phyloP scores from a whole-genome alignment of 345 rosid species.

The Eucalyptus polybractea region DNA sequence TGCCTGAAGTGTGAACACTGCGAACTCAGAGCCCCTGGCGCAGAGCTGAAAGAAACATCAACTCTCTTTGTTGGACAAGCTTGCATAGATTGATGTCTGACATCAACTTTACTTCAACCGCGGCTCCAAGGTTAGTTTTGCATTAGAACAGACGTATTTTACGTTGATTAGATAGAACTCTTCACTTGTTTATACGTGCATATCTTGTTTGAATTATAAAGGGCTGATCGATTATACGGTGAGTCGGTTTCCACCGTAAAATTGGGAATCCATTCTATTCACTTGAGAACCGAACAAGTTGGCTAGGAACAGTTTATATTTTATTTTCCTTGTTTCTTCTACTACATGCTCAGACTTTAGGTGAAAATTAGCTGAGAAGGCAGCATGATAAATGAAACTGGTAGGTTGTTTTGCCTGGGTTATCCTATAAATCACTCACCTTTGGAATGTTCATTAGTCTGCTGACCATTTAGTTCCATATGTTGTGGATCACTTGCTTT shows the following conservation, averaged over 20 bases:
- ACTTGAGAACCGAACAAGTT: neutral
- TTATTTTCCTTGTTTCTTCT: no score
- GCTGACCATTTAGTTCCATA: no score
- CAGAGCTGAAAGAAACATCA: neutral
- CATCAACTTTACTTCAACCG: neutral
- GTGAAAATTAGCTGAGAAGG: no score
- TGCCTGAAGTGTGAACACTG: neutral
- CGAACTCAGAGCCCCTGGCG: neutral
- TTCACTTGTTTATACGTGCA: neutral
- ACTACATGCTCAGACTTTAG: fast-evolving
- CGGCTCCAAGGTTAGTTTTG: neutral
- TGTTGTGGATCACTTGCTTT: no score
- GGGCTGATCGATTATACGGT: fast-evolving
- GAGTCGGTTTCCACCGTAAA: fast-evolving
- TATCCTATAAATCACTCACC: no score
- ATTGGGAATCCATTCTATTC: fast-evolving
- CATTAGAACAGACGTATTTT: neutral
- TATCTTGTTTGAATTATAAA: neutral
- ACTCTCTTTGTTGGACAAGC: neutral
- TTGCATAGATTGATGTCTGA: neutral
- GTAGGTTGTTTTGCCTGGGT: no score
- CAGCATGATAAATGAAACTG: no score
- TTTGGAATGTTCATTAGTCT: no score
- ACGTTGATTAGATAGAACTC: neutral
- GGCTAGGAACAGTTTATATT: fast-evolving